These are phyloP conservation scores for Marasmius tenuissimus DNA, from an alignment of 1,284 basidiomycete species.

Conservation along the genomic window DNA sequence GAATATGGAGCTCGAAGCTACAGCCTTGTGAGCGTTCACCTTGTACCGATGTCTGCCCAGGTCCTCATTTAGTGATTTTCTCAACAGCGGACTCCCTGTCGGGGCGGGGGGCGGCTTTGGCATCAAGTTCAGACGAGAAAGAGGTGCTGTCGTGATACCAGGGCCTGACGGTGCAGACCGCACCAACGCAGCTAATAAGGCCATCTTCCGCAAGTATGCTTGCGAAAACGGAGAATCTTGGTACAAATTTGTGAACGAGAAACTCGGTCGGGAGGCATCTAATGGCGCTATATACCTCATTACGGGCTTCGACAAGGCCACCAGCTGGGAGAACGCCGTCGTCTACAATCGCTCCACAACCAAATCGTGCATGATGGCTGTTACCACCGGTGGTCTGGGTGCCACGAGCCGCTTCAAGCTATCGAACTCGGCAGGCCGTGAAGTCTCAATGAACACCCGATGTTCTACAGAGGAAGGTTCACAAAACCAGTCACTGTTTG, in stretches of 20 bases:
- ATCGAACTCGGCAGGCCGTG: background rate
- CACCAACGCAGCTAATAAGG: background rate
- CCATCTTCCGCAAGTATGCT: conserved; percentile 5
- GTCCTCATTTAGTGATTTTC: background rate
- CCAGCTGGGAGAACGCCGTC: background rate
- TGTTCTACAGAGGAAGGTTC: background rate
- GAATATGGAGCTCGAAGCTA: background rate
- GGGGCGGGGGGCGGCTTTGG: background rate
- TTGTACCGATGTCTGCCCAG: background rate
- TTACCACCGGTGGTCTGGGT: background rate
- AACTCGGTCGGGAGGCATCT: background rate
- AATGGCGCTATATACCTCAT: conserved; percentile 12
- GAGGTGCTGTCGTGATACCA: conserved; percentile 9
- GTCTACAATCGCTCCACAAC: background rate
- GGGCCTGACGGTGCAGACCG: conserved; percentile 6
- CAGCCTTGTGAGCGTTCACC: background rate
- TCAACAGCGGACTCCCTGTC: background rate
- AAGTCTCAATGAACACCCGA: background rate
- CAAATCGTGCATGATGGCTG: background rate
- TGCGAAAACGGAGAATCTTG: background rate
- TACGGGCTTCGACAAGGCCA: conserved; percentile 11
- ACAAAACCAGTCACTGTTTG: background rate
- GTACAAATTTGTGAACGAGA: conserved; percentile 9
- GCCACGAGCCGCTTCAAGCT: background rate
- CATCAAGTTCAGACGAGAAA: background rate